phyloP scores from a whole-genome alignment of 139 green algal species.

The Picochlorum costavermella region DNA sequence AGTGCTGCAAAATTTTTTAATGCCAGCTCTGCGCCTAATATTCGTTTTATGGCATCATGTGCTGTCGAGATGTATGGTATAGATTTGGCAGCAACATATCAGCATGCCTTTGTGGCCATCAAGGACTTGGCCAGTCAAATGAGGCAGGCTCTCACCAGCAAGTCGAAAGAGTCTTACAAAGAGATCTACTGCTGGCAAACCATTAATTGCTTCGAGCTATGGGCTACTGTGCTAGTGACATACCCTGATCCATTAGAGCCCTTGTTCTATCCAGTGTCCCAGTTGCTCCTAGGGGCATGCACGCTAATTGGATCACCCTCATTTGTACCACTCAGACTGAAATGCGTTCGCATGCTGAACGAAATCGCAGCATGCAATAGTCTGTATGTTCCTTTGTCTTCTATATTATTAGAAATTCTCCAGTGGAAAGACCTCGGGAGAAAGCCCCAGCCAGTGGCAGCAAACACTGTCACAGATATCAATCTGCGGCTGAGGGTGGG shows the following conservation, averaged over 20 bases:
- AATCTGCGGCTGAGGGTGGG: constrained; percentile 44
- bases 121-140: constrained; percentile 77
- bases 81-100: constrained; percentile 55
- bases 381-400: constrained; percentile 67
- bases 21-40: constrained; percentile 48
- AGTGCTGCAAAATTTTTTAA: constrained; percentile 83
- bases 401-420: constrained; percentile 80
- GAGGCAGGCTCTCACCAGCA: constrained; percentile 68
- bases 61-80: constrained; percentile 77
- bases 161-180: constrained; percentile 75
- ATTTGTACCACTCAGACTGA: constrained; percentile 85
- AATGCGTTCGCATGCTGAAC: constrained; percentile 38
- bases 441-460: constrained; percentile 9
- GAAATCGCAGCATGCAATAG: constrained; percentile 44
- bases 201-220: constrained; percentile 86
- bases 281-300: constrained; percentile 66
- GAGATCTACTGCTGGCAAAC: constrained; percentile 83
- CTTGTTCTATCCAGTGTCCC: constrained; percentile 78
- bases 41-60: constrained; percentile 81
- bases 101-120: constrained; percentile 73
- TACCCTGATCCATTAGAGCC: constrained; percentile 47
- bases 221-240: constrained; percentile 55
- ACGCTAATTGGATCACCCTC: constrained; percentile 78
- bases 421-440: constrained; percentile 53
- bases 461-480: constrained; percentile 32